Base-by-base conservation (phyloP, 345 rosid species). In the Brassica nigra region DNA sequence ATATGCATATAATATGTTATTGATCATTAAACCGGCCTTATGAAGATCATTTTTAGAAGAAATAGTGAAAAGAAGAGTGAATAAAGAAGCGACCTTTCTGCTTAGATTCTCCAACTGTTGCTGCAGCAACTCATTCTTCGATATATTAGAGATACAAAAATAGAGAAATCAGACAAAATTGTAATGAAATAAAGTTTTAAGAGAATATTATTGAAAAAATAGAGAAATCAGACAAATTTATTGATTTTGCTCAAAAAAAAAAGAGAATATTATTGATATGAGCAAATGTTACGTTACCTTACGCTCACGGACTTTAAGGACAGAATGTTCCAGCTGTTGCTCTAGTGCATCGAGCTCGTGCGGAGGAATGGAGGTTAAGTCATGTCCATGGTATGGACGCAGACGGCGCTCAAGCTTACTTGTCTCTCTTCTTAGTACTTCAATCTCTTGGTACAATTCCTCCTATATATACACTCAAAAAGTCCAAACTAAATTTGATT, bases 41-140 rank as follows among this genome's bases (percentile, higher is more conserved):
- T 49, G 5, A 75, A 31, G 34, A 55, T 70, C 11, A 2, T 1
- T 59, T 15, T 28, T 28, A 52, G 23, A 70, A 28, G 39, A 20
- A 36, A 23, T 1, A 1, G n/a, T 62, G 1, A 2, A 61, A 31
- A 8, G 0, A 29, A 27, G 37, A 77, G 37, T 62, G 20, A 75
- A 71, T 59, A 8, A 6, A n/a, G 79, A 80, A 54, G n/a, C 49
- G 47, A 91, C 97, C 97, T 92, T 92, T 82, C 90, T 88, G 14
- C 89, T 86, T 12, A 92, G 86, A 83, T 92, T 92, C 36, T 89
- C 91, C 78, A 92, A 85, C 67, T 90, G 95, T 79, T 92, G 97
- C 49, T 89, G 91, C 84, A 92, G 62, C 33, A 92, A 89, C 83
- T 92, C 90, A 83, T 88, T 88, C 97, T 92, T 86, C 80, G 75